Base-by-base conservation (phyloP, 768 basidiomycete species). In the Mycena albidolilacea region DNA sequence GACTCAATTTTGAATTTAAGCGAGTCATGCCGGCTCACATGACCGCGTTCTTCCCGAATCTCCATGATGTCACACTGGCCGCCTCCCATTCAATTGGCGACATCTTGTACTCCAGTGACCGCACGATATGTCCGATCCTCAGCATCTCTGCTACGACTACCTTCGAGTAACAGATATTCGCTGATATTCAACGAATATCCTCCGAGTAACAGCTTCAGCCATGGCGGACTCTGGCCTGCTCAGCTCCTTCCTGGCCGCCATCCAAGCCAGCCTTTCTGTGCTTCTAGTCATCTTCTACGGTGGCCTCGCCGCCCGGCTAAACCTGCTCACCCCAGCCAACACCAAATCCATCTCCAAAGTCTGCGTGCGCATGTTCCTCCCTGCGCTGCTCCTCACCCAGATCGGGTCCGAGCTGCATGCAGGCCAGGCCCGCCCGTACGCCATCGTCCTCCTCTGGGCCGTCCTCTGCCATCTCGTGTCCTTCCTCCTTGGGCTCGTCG, bases 331-430 rank as follows among this genome's bases (percentile, higher is more conserved):
- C 23, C 52, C 52, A 11, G 52, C 6, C 21, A 54, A 54, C 52
- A 54, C 52, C 5, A 54, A 54, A 54, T 7, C 52, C 23, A 12
- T 54, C 52, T 54, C 52, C 52, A 54, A 54, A 30, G 23, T 54
- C 52, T 54, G 52, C 52, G 52, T 54, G 52, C 52, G 52, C 52
- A 54, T 54, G 21, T 54, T 54, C 52, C 52, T 54, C 23, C 52
- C 52, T 23, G 52, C 52, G 21, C 23, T 54, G 10, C 52, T 54
- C 23, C 23, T 54, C 52, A 54, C 52, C 21, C n/a, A 54, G 10
- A 54, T 54, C 52, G 52, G 52, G 52, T 23, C 52, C 9, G 52
- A 54, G 21, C 52, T 54, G 21, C 52, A 54, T 6, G 8, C 52
- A 2, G 52, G 52, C 52, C 23, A 21, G 10, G 52, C 52, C 2